phyloP scores from a whole-genome alignment of 2,329 filamentous ascomycete species.

The Geosmithia flava region DNA sequence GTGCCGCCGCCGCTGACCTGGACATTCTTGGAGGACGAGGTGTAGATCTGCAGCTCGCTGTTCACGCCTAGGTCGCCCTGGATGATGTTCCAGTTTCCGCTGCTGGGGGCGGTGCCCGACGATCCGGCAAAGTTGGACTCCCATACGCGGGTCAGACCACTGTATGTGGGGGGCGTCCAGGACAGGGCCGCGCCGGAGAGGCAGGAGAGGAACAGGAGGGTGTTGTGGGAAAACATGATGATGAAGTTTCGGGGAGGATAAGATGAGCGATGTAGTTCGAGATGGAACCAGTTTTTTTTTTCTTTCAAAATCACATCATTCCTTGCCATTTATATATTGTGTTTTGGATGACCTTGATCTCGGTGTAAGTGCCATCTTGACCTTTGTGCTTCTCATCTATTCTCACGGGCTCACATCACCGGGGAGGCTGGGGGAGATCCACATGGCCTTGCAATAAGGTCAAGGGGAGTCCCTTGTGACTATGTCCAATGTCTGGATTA shows the following conservation, averaged over 20 bases:
- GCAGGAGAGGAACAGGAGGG: not conserved
- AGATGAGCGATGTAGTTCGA: too few species aligned
- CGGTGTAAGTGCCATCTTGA: not conserved
- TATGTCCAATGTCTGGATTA: not conserved
- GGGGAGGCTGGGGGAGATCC: not conserved
- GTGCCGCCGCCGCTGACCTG: slow-evolving; percentile 33
- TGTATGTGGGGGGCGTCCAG: slow-evolving; percentile 17
- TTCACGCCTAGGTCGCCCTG: slow-evolving; percentile 25
- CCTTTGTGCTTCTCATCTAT: not conserved
- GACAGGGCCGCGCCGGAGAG: slow-evolving; percentile 7
- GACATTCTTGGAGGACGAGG: slow-evolving; percentile 26
- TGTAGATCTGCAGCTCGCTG: slow-evolving; percentile 33
- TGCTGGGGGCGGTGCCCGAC: slow-evolving; percentile 16
- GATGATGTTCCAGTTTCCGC: slow-evolving; percentile 20
- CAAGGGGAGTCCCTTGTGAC: not conserved
- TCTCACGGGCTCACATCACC: not conserved
- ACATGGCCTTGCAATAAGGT: not conserved
- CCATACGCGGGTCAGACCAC: slow-evolving; percentile 19
- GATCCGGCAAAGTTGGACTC: slow-evolving; percentile 23
- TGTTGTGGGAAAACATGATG: not conserved
- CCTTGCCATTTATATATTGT: too few species aligned
- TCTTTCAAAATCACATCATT: too few species aligned
- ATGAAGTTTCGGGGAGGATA: not conserved
- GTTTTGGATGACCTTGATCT: not conserved
- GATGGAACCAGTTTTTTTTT: too few species aligned